Conservation (phyloP, 2,329 filamentous ascomycete species). For the Diaporthe velutina region DNA sequence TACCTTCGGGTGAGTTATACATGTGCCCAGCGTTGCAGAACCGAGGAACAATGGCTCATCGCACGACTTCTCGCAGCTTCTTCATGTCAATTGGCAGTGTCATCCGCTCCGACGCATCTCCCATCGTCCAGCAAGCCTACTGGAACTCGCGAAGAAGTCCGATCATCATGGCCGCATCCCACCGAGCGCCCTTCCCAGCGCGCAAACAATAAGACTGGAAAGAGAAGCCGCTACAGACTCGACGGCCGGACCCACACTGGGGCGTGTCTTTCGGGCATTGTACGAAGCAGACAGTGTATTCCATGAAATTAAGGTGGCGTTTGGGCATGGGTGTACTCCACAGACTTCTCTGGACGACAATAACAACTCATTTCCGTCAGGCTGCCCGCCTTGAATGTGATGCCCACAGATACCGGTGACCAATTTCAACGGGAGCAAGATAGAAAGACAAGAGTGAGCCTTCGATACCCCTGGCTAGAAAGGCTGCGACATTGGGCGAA, state of each 20-base stretch:
- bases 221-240: not conserved
- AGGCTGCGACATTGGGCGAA: not conserved
- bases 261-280: conserved; percentile 6
- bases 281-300: conserved; percentile 12
- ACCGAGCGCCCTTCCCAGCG: conserved; percentile 48
- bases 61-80: conserved; percentile 66
- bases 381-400: conserved; percentile 2
- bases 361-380: conserved; percentile 19
- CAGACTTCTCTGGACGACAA: conserved; percentile 15
- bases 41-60: conserved; percentile 32
- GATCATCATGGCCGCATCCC: conserved; percentile 70
- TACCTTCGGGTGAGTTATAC: conserved; percentile 84
- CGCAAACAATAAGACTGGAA: conserved; percentile 38
- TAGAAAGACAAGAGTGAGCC: not conserved
- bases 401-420: not conserved
- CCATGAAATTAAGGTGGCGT: conserved; percentile 2
- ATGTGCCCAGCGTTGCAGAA: not conserved
- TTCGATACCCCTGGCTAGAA: not conserved
- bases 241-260: not conserved
- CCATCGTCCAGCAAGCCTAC: conserved; percentile 81
- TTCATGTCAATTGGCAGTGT: conserved; percentile 99
- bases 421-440: not conserved
- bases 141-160: conserved; percentile 79
- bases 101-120: conserved; percentile 90
- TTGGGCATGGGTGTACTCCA: not conserved